phyloP scores from a whole-genome alignment of 345 rosid genomes.

The Cardamine resedifolia region DNA sequence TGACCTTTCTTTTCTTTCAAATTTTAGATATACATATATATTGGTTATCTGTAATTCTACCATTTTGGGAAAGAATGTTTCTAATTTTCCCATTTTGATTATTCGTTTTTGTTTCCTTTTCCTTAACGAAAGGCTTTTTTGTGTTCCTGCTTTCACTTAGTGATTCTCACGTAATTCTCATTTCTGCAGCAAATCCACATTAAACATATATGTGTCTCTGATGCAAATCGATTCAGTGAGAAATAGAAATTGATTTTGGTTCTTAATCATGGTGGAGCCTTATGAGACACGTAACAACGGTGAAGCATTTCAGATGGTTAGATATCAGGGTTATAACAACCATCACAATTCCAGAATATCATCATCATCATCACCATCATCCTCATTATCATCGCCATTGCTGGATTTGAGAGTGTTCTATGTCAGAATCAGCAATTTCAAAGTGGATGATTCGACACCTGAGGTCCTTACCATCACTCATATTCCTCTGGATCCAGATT shows the following conservation, averaged over 20 bases:
- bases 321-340: constrained; percentile 60
- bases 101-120: background rate
- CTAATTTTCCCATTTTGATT: background rate
- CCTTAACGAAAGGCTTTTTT: background rate
- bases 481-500: constrained; percentile 68
- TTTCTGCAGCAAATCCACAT: constrained; percentile 25
- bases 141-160: constrained; percentile 39
- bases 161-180: constrained; percentile 26
- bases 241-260: constrained; percentile 17
- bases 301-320: constrained; percentile 56
- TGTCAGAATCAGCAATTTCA: constrained; percentile 73
- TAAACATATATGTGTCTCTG: background rate
- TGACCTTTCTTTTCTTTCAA: constrained; percentile 8
- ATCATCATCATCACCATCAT: constrained; percentile 20
- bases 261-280: constrained; percentile 52
- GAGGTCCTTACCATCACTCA: constrained; percentile 75
- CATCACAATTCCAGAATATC: constrained; percentile 48
- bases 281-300: constrained; percentile 46
- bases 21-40: background rate
- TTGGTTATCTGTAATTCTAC: background rate
- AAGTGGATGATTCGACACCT: constrained; percentile 64
- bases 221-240: constrained; percentile 19
- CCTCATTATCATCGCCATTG: constrained; percentile 38
- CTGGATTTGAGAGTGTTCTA: constrained; percentile 91
- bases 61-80: constrained; percentile 15